A percentile compares a stretch with the other conserved stretches of the same genome.
These are phyloP conservation scores for Fusarium euwallaceae DNA, from an alignment of 2,329 filamentous ascomycete genomes.

Conservation along the genomic window DNA sequence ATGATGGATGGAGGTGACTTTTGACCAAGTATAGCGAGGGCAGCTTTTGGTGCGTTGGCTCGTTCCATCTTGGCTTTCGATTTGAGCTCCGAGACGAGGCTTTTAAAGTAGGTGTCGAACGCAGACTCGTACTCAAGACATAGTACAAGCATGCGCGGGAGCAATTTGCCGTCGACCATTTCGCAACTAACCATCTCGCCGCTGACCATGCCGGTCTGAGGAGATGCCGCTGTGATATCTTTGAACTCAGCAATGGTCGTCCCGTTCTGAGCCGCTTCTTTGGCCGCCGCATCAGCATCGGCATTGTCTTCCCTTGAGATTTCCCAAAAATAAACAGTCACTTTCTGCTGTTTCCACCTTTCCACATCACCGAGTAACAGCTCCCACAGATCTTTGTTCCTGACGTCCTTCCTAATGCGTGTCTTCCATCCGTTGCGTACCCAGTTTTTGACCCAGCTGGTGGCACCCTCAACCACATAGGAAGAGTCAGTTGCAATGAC, in stretches of 20 bases:
- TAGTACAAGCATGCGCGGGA: neutral
- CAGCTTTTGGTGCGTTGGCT: conserved; percentile 1
- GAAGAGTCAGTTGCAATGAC: conserved; percentile 53
- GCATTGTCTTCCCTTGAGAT: conserved; percentile 60
- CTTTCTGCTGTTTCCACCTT: conserved; percentile 38
- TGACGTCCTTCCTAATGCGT: conserved; percentile 50
- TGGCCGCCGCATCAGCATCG: conserved; percentile 57
- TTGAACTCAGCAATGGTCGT: neutral
- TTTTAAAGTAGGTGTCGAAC: neutral
- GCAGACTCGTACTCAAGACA: conserved; percentile 9
- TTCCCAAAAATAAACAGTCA: conserved; percentile 61
- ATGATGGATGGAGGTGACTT: conserved; percentile 14
- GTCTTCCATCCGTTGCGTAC: conserved; percentile 60
- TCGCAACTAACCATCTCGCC: neutral
- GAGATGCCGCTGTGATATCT: neutral
- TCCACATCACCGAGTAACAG: conserved; percentile 58
- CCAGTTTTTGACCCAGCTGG: conserved; percentile 15
- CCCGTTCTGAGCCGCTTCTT: conserved; percentile 41
- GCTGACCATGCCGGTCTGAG: neutral
- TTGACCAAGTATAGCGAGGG: conserved; percentile 5
- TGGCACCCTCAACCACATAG: conserved; percentile 29
- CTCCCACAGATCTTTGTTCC: conserved; percentile 68
- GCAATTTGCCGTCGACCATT: too few relatives aligned
- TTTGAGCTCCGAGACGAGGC: neutral
- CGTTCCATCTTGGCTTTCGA: conserved; percentile 16